phyloP scores from a whole-genome alignment of 2,329 filamentous ascomycete genomes.

The Rhytidhysteron rufulum region DNA sequence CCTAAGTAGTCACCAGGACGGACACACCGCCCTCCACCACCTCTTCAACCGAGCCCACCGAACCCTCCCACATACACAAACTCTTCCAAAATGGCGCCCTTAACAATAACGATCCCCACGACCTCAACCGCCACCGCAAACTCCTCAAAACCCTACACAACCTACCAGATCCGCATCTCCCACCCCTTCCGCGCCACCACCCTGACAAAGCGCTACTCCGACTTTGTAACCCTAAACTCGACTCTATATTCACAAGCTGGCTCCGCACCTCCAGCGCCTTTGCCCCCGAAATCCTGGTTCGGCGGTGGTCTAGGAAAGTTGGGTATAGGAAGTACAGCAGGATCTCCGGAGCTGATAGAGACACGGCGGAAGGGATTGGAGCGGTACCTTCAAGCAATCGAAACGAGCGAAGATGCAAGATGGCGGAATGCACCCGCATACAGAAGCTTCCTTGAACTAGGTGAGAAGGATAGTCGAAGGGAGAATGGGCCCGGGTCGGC shows the following conservation, averaged over 20 bases:
- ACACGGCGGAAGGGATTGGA: conserved; percentile 66
- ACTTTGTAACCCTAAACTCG: conserved; percentile 66
- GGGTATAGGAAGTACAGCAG: conserved; percentile 55
- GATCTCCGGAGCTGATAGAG: conserved; percentile 66
- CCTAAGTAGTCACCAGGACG: background rate
- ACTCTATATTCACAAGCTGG: conserved; percentile 59
- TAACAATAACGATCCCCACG: conserved; percentile 45
- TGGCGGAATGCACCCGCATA: conserved; percentile 73
- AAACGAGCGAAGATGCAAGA: conserved; percentile 66
- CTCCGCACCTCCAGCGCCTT: conserved; percentile 59
- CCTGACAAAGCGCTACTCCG: conserved; percentile 77
- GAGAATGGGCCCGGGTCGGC: conserved; percentile 21
- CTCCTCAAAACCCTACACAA: conserved; percentile 65
- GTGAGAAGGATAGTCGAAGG: conserved; percentile 17
- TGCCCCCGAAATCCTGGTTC: conserved; percentile 76
- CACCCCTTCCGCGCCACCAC: conserved; percentile 73
- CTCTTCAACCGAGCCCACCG: background rate
- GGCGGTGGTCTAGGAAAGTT: conserved; percentile 42
- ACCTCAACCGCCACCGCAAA: conserved; percentile 49
- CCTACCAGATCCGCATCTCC: conserved; percentile 74
- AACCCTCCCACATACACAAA: background rate
- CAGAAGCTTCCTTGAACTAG: conserved; percentile 68
- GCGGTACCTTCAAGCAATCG: conserved; percentile 67
- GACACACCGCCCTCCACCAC: background rate
- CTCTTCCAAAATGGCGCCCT: conserved; percentile 36